Conservation (phyloP, 768 basidiomycete species). For the Megacollybia marginata region DNA sequence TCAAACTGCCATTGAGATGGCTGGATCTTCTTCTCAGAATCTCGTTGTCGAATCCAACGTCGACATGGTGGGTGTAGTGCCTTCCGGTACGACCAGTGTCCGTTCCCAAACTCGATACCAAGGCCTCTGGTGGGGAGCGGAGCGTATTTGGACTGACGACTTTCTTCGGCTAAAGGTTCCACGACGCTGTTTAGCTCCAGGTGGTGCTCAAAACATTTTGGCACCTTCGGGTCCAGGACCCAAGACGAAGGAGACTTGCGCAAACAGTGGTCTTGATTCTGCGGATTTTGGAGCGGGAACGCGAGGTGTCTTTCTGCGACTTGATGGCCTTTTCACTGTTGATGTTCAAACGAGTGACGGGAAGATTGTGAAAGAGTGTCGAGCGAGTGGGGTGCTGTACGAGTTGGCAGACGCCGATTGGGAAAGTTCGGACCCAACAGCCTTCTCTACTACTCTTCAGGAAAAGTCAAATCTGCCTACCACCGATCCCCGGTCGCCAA, state of each 20-base stretch:
- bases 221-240: conserved; percentile 57
- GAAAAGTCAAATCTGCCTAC: not conserved
- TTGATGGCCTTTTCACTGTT: conserved; percentile 59
- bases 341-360: conserved; percentile 41
- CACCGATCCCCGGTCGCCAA: not conserved
- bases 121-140: conserved; percentile 86
- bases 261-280: conserved; percentile 14
- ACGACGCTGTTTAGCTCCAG: conserved; percentile 58
- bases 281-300: conserved; percentile 42
- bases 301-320: conserved; percentile 65
- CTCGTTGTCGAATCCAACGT: not conserved
- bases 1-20: not conserved
- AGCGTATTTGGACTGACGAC: conserved; percentile 84
- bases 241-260: conserved; percentile 17
- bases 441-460: conserved; percentile 14
- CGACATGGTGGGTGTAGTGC: not conserved
- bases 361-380: conserved; percentile 40
- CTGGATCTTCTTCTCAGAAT: not conserved
- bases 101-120: conserved; percentile 57
- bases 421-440: conserved; percentile 31
- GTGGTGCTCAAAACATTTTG: conserved; percentile 51
- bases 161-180: conserved; percentile 72
- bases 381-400: conserved; percentile 68
- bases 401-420: conserved; percentile 75
- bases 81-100: not conserved